These are phyloP conservation scores for Cercospora sp. DNA, from an alignment of 2,329 filamentous ascomycete species.

Conservation along the genomic window DNA sequence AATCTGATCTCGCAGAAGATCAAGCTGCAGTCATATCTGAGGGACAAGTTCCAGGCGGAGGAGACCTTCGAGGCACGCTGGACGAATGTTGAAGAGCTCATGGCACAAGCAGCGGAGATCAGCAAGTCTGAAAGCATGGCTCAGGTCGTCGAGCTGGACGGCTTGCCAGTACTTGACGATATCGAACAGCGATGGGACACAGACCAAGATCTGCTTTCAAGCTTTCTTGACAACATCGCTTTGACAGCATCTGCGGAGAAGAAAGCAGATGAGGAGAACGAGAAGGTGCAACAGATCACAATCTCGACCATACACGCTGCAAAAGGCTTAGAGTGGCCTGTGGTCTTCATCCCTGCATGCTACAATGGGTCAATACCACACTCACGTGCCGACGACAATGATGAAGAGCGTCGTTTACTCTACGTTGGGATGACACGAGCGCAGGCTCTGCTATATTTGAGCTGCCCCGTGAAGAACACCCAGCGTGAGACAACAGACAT, in stretches of 20 bases:
- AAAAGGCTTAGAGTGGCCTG: slow-evolving; percentile 94
- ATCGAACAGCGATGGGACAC: slow-evolving; percentile 57
- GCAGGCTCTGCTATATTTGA: slow-evolving; percentile 81
- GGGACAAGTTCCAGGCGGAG: slow-evolving; percentile 69
- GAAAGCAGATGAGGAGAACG: slow-evolving; percentile 59
- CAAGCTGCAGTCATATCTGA: slow-evolving; percentile 71
- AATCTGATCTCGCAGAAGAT: slow-evolving; percentile 64
- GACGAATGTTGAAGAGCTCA: slow-evolving; percentile 88
- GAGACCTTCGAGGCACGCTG: slow-evolving; percentile 67
- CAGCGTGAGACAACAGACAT: slow-evolving; percentile 62
- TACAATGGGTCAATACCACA: slow-evolving; percentile 92
- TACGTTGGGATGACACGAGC: slow-evolving; percentile 98
- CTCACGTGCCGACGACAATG: slow-evolving; percentile 76
- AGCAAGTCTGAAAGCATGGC: slow-evolving; percentile 35
- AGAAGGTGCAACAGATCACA: slow-evolving; percentile 65
- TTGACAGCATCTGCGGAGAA: slow-evolving; percentile 75
- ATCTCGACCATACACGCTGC: slow-evolving; percentile 96
- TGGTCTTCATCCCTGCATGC: slow-evolving; percentile 87
- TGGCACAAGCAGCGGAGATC: slow-evolving; percentile 75
- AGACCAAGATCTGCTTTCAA: slow-evolving; percentile 65
- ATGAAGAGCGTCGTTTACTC: slow-evolving; percentile 83
- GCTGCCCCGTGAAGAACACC: slow-evolving; percentile 70
- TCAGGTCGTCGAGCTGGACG: slow-evolving; percentile 48
- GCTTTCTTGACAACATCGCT: slow-evolving; percentile 86
- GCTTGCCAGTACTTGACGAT: slow-evolving; percentile 67